Base-by-base conservation (phyloP, 169 alveolate genomes). In the Cryptosporidium muris region DNA sequence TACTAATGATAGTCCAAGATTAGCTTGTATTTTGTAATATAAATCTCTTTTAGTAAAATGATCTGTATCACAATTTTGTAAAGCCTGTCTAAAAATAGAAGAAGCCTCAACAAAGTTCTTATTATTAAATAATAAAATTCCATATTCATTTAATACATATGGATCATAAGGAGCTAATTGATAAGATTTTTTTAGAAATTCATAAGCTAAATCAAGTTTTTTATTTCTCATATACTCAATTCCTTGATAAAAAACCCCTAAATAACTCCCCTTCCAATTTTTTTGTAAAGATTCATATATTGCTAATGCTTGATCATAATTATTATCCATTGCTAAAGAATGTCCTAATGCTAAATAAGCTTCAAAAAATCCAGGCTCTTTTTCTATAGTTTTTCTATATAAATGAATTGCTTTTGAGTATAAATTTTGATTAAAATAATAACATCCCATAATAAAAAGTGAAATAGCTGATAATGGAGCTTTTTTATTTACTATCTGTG, bases 341-440 rank as follows among this genome's bases (percentile, higher is more conserved):
- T 74, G 85, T 14, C 74, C 85, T 45, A 74, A 68, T 45, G 60
- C 40, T 34, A 74, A 51, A 48, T 74, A 68, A 43, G 85, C 67
- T 45, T 74, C 85, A 63, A 58, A 74, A 74, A 74, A 74, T 37
- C 67, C 64, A 49, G 85, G 85, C 38, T 74, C 85, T 14, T 58
- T 56, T 36, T 74, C 85, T 6, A 74, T 47, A 34, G 60, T 68
- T 74, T 45, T 74, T 74, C 85, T 53, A 47, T 58, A 74, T 6
- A 74, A 52, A 38, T 74, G 85, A 3, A 68, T 68, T 3, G 85
- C 54, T 25, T 74, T 74, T 16, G 85, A 74, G 54, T 58, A 74
- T 14, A 60, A 25, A 3, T 60, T 58, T 16, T 74, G 85, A 25
- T 74, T 58, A 40, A 45, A 74, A 58, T 74, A 74, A 43, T 74